Base-by-base conservation (phyloP, 1,139 yeast species). In the Blastobotrys illinoisensis region DNA sequence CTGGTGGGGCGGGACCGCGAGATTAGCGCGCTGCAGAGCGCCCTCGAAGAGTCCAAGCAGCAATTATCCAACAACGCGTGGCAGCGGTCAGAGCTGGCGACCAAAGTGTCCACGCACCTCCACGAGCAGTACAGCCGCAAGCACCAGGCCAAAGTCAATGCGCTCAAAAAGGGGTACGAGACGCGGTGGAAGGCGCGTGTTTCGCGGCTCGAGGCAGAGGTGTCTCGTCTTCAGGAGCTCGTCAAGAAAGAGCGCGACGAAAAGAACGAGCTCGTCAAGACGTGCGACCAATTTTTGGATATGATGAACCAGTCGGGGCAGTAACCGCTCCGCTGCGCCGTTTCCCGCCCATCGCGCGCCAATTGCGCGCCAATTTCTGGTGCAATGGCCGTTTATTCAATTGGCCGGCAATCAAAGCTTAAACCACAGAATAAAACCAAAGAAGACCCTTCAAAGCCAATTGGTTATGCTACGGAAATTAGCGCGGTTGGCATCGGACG, bases 91-190 rank as follows among this genome's bases (percentile, higher is more conserved):
- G 62, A 75, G 50, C 76, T 80, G 59, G 70, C 84, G 32, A 81
- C 81, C 57, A 77, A 78, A 60, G 71, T 85, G 46, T 85, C 89
- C 0, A 84, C 82, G 57, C 87, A 83, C 60, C 72, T 86, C 13
- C 86, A 85, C 63, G 74, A 78, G 21, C 88, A 84, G 63, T 86
- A 86, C 65, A 78, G 86, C 2, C 79, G 82, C 51, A 86, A 86
- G 64, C 93, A 86, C 64, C 86, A 81, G 61, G 78, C 79, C 56
- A 85, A 85, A 62, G 84, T 83, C 5, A 74, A 74, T 23, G 76
- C 79, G 32, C 67, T 82, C 60, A 80, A 79, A 63, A 75, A 75
- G 56, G 79, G 79, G 7, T 79, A 79, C 63, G 72, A 80, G 63
- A 75, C 75, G 55, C 79, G 79, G 14, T 79, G 79, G 64, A 71